phyloP scores from a whole-genome alignment of 139 green algal species.

The Penium margaritaceum region DNA sequence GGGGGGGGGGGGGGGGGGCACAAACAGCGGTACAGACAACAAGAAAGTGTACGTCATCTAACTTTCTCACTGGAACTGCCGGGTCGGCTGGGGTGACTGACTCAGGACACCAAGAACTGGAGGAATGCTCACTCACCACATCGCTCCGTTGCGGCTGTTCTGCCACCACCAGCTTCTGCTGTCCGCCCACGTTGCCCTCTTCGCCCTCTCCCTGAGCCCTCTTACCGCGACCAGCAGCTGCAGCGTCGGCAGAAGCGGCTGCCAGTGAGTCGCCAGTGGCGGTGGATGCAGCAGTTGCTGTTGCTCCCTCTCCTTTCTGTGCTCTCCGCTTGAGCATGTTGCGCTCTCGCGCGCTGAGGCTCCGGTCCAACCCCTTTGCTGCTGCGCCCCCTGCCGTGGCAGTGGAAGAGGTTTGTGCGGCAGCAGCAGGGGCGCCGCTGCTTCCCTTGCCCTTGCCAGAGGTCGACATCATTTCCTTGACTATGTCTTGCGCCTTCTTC shows the following conservation, averaged over 20 bases:
- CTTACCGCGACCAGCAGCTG: not conserved
- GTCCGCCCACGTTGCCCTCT: not conserved
- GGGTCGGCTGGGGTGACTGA: too few relatives aligned
- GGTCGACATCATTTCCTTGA: not conserved
- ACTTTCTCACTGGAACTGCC: too few relatives aligned
- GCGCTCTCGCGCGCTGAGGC: slow-evolving; percentile 68
- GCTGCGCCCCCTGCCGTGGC: slow-evolving; percentile 25
- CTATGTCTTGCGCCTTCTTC: not conserved
- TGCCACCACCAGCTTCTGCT: not conserved
- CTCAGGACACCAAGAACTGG: too few relatives aligned
- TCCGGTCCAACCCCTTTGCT: too few relatives aligned
- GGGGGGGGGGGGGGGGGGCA: too few relatives aligned
- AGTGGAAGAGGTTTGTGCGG: not conserved
- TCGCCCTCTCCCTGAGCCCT: not conserved
- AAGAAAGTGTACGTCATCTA: too few relatives aligned
- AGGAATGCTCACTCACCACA: too few relatives aligned
- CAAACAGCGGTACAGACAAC: too few relatives aligned
- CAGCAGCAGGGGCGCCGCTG: not conserved
- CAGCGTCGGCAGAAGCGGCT: not conserved
- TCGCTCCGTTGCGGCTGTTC: not conserved
- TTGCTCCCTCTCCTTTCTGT: slow-evolving; percentile 9
- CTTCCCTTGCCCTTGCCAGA: not conserved
- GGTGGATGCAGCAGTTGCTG: not conserved
- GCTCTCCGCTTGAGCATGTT: slow-evolving; percentile 78
- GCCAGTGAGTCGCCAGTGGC: not conserved